phyloP scores from a whole-genome alignment of 805 yeast genomes.

The Komagataella kurtzmanii region DNA sequence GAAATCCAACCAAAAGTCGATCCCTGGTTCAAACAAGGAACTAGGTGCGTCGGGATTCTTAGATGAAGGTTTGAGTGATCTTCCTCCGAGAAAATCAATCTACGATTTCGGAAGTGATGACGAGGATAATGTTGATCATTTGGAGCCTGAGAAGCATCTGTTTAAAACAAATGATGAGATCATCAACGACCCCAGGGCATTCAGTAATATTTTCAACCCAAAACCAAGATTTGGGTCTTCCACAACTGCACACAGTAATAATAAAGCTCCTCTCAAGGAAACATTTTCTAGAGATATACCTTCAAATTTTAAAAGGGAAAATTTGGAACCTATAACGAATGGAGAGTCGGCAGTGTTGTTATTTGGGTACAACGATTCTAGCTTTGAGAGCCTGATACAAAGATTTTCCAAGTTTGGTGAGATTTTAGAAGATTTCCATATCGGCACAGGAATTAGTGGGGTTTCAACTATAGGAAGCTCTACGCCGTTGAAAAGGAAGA shows the following conservation, averaged over 20 bases:
- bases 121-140: slow-evolving; percentile 18
- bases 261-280: not conserved
- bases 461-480: not conserved
- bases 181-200: slow-evolving; percentile 26
- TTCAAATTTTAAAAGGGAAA: not conserved
- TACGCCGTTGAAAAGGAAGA: not conserved
- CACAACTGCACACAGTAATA: not conserved
- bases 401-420: slow-evolving; percentile 73
- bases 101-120: slow-evolving; percentile 31
- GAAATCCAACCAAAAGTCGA: not conserved
- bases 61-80: slow-evolving; percentile 20
- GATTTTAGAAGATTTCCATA: slow-evolving; percentile 61
- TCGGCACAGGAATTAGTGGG: not conserved
- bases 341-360: slow-evolving; percentile 62
- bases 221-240: not conserved
- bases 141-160: slow-evolving; percentile 20
- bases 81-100: slow-evolving; percentile 37
- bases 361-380: slow-evolving; percentile 78
- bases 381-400: slow-evolving; percentile 51
- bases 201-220: slow-evolving; percentile 28
- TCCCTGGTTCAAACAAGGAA: not conserved
- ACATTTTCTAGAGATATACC: not conserved
- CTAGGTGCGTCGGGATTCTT: not conserved
- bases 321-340: slow-evolving; percentile 6
- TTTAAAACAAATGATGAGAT: slow-evolving; percentile 12